phyloP scores from a whole-genome alignment of 306 rosid species.

The Begonia masoniana region DNA sequence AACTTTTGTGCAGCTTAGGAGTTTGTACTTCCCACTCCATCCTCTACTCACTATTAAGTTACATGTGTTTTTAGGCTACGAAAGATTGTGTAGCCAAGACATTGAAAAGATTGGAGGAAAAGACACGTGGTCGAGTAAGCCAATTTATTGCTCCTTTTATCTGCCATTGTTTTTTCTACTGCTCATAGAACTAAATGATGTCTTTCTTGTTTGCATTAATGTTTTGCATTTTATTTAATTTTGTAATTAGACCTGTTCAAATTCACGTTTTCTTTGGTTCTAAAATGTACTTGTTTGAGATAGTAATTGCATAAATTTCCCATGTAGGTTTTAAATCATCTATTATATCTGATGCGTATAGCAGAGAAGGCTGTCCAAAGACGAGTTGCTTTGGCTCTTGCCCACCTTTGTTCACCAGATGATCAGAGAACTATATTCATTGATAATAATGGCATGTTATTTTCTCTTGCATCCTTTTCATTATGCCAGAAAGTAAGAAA shows the following conservation, averaged over 20 bases:
- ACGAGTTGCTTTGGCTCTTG: slow-evolving; percentile 88
- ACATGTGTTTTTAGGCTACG: slow-evolving; percentile 54
- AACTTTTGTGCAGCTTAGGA: background rate
- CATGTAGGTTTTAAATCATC: slow-evolving; percentile 71
- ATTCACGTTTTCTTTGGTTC: background rate
- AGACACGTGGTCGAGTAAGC: slow-evolving; percentile 86
- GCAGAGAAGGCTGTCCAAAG: slow-evolving; percentile 73
- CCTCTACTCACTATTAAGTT: background rate
- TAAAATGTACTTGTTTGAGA: slow-evolving; percentile 10
- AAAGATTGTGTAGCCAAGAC: slow-evolving; percentile 99
- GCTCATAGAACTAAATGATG: slow-evolving; percentile 1
- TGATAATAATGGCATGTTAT: slow-evolving; percentile 52
- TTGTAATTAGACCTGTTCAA: too few relatives aligned
- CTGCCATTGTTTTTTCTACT: background rate
- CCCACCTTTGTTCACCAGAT: slow-evolving; percentile 81
- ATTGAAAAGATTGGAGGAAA: slow-evolving; percentile 96
- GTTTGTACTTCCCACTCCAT: background rate
- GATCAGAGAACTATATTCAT: slow-evolving; percentile 72
- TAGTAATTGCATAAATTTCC: slow-evolving; percentile 19
- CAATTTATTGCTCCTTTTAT: slow-evolving; percentile 6
- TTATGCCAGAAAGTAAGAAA: background rate
- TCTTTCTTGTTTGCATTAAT: background rate
- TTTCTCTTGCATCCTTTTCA: background rate
- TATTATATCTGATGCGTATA: slow-evolving; percentile 81
- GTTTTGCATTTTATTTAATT: background rate